Evolutionary conservation across 495 filamentous ascomycete genomes (phyloP).

Genomic region (Viridothelium virens): DNA sequence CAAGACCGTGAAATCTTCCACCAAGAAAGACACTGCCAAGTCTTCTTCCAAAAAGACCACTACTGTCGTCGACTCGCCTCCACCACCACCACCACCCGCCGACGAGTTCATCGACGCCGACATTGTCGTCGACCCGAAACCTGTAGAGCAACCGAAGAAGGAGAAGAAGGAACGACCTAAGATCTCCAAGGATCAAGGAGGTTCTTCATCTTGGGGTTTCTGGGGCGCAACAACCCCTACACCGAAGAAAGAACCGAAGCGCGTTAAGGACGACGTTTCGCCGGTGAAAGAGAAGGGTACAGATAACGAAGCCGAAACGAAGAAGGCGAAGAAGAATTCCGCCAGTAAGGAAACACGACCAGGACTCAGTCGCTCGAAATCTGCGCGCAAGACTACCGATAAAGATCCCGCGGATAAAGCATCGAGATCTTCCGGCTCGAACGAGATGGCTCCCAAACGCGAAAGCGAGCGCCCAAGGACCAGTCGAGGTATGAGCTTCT

Average conservation of each 20-base stretch:
- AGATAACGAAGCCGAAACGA: constrained; percentile 14
- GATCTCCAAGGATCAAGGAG: constrained; percentile 43
- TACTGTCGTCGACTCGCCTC: constrained; percentile 6
- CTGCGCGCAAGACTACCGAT: constrained; percentile 44
- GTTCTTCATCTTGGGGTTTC: constrained; percentile 49
- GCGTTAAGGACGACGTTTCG: constrained; percentile 23
- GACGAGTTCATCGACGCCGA: constrained; percentile 9
- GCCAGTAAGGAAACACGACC: constrained; percentile 25
- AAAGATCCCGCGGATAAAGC: constrained; percentile 42
- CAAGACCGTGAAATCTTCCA: constrained; percentile 11
- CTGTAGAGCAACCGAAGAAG: constrained; percentile 5
- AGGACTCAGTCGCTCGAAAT: constrained; percentile 44
- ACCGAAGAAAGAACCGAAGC: constrained; percentile 40
- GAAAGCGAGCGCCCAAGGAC: constrained; percentile 30
- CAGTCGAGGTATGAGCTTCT: constrained; percentile 45
- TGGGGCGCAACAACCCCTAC: constrained; percentile 42
- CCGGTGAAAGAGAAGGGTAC: constrained; percentile 22
- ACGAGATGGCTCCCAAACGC: constrained; percentile 41
- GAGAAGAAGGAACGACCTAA: constrained; percentile 54
- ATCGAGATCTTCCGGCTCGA: constrained; percentile 49
- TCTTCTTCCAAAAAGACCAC: constrained; percentile 22
- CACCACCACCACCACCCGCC: constrained; percentile 13
- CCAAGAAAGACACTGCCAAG: constrained; percentile 17
- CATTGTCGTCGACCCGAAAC: neutral
- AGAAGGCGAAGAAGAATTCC: constrained; percentile 22